Conservation (phyloP, 768 basidiomycete species). For the Daedalea quercina region DNA sequence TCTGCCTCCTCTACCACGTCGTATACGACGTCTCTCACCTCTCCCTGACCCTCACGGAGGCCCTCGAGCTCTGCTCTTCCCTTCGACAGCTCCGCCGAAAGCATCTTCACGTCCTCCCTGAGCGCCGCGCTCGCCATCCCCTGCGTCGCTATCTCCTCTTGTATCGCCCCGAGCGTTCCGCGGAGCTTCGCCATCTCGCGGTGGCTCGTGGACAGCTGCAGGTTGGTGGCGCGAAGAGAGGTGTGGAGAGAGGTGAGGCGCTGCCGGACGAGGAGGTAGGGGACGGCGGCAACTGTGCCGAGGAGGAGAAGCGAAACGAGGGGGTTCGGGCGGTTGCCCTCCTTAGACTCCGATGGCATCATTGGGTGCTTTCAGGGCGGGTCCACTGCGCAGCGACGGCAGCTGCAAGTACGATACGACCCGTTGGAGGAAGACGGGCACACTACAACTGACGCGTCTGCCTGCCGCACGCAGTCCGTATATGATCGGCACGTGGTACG, state of each 20-base stretch:
- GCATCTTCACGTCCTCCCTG: too few species aligned
- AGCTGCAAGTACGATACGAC: too few species aligned
- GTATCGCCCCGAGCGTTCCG: background rate
- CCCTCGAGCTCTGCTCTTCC: conserved; percentile 30
- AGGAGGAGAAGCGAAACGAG: conserved; percentile 41
- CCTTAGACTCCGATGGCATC: background rate
- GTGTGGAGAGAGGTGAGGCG: conserved; percentile 36
- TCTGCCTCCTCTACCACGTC: too few species aligned
- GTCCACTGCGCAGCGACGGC: too few species aligned
- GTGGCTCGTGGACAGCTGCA: background rate
- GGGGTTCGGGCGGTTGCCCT: conserved; percentile 1
- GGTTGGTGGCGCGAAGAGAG: conserved; percentile 25
- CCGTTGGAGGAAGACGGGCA: too few species aligned
- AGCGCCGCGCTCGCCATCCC: background rate
- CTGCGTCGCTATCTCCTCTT: too few species aligned
- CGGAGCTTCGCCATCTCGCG: background rate
- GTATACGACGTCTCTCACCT: background rate
- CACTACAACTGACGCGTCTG: background rate
- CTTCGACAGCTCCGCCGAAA: too few species aligned
- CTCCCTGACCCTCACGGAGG: conserved; percentile 34
- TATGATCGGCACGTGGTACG: background rate
- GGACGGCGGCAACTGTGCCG: conserved; percentile 44
- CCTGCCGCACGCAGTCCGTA: background rate
- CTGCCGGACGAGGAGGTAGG: conserved; percentile 46
- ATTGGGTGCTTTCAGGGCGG: background rate